Conservation (phyloP, 257 asterid genomes). For the Solanum clarkiae region DNA sequence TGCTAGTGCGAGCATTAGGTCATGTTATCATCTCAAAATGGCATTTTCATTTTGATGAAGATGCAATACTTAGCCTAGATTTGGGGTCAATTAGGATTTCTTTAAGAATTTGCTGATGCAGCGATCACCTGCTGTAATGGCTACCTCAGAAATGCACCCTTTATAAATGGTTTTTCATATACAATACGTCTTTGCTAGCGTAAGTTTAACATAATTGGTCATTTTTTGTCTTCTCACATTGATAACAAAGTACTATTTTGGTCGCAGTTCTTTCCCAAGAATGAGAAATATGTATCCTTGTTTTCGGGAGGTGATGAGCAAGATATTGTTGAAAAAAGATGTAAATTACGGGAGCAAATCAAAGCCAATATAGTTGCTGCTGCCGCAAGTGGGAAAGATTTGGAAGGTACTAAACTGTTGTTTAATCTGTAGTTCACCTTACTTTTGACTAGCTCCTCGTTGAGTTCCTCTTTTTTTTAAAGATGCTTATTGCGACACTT, state of each 20-base stretch:
- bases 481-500: neutral
- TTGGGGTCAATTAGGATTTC: neutral
- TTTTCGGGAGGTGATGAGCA: conserved; percentile 76
- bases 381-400: conserved; percentile 93
- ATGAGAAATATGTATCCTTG: conserved; percentile 69
- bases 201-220: neutral
- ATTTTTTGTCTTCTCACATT: neutral
- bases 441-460: neutral
- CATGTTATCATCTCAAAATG: neutral
- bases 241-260: neutral
- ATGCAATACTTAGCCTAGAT: neutral
- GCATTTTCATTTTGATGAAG: neutral
- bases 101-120: neutral
- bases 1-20: neutral
- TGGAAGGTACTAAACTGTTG: conserved; percentile 58
- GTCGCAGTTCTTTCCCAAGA: conserved; percentile 92
- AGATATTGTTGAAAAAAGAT: conserved; percentile 63
- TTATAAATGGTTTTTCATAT: neutral
- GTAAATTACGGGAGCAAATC: conserved; percentile 50
- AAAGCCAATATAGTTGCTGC: conserved; percentile 77
- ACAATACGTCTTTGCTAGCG: neutral
- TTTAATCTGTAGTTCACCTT: neutral
- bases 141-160: neutral
- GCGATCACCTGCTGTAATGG: neutral
- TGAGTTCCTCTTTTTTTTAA: neutral